Conservation (phyloP, 495 filamentous ascomycete species). For the Tuber aestivum region DNA sequence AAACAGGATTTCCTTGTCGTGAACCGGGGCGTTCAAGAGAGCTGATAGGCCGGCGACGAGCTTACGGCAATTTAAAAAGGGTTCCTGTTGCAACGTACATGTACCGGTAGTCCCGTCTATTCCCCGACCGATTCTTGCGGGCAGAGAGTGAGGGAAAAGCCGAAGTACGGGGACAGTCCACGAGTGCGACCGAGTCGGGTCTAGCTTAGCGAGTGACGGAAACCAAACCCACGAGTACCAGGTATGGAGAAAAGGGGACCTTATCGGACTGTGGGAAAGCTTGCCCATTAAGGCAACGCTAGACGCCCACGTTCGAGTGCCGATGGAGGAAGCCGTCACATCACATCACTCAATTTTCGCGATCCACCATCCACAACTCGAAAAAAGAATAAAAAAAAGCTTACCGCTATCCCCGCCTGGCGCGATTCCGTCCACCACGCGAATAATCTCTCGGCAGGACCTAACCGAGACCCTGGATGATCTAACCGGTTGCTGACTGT, state of each 20-base stretch:
- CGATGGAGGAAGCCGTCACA: background rate
- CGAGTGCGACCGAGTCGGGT: too few species aligned
- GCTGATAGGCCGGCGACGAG: background rate
- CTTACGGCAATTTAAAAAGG: background rate
- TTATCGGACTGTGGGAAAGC: too few species aligned
- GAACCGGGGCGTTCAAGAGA: background rate
- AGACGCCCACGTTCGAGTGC: background rate
- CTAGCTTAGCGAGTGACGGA: background rate
- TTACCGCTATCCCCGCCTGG: too few species aligned
- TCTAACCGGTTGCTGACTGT: background rate
- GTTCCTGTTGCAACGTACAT: background rate
- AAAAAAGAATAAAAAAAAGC: too few species aligned
- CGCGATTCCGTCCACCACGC: background rate
- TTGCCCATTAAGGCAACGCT: background rate
- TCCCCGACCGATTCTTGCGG: background rate
- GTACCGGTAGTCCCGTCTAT: background rate
- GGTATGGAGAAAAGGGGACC: too few species aligned
- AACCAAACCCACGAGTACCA: too few species aligned
- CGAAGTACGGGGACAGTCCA: background rate
- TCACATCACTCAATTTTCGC: conserved; percentile 5
- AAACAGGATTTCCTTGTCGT: background rate
- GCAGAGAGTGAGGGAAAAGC: background rate
- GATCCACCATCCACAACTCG: background rate
- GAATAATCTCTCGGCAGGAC: background rate
- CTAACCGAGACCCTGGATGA: background rate